Evolutionary conservation across 2,329 filamentous ascomycete species (phyloP).

Genomic region (Diaporthe citriasiana): DNA sequence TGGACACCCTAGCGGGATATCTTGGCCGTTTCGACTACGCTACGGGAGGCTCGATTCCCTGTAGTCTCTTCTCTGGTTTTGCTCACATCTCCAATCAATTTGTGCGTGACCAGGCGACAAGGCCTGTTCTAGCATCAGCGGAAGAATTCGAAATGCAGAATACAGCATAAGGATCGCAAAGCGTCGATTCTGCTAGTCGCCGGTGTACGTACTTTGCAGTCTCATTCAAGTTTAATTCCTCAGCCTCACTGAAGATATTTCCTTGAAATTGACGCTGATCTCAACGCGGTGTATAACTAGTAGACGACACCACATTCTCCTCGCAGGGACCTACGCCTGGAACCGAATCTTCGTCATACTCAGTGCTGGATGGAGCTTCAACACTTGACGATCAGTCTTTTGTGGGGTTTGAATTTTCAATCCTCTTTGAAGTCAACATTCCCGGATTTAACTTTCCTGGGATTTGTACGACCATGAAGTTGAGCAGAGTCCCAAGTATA

Average conservation of each 20-base stretch:
- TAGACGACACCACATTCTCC: neutral
- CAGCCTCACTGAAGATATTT: accelerated
- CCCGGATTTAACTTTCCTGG: neutral
- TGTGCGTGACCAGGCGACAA: neutral
- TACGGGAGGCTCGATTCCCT: neutral
- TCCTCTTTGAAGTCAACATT: neutral
- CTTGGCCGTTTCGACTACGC: neutral
- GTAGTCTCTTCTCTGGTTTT: constrained; percentile 9
- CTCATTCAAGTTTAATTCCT: neutral
- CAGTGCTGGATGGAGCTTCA: neutral
- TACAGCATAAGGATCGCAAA: neutral
- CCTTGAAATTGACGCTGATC: neutral
- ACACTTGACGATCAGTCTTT: neutral
- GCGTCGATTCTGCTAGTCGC: neutral
- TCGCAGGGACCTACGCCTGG: neutral
- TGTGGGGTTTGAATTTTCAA: neutral
- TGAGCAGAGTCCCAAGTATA: too few species aligned
- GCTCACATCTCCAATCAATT: constrained; percentile 13
- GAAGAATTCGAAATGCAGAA: neutral
- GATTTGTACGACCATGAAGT: neutral
- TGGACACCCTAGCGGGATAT: constrained; percentile 5
- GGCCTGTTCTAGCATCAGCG: neutral
- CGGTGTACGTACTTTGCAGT: neutral
- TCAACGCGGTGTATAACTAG: neutral
- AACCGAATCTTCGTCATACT: neutral